Evolutionary conservation across 208 protist genomes (phyloP), one percentile per base, ranked within the genome.

Genomic region (Polymyxa betae): DNA sequence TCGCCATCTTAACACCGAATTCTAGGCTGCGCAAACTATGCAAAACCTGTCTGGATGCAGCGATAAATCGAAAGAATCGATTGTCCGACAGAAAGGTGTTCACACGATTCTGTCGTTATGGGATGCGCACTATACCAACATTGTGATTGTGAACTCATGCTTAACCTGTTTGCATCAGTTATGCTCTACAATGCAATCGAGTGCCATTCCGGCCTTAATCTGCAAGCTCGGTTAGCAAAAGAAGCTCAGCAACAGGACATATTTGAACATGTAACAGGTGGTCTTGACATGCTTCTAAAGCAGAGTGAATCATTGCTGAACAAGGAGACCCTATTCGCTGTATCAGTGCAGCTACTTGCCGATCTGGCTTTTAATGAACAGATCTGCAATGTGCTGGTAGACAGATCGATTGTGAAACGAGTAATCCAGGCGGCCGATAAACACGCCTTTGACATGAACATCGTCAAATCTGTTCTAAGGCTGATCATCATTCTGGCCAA

Each of bases 21-120:
- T 43, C 16, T 43, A 82, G 72, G 72, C 72, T 5, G 5, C 72
- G 12, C 72, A 82, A 43, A 82, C 72, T 16, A 12, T 82, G n/a
- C 72, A 82, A 43, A 82, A 82, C n/a, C 72, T 82, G n/a, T 82
- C 72, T 20, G 72, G 72, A 82, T 82, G 72, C n/a, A 35, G n/a
- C n/a, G 72, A 5, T 12, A 35, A 82, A n/a, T 20, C 10, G 16
- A 82, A 82, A 43, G 72, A 82, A 5, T 5, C 72, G n/a, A 82
- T 82, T 20, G 72, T 82, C 12, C n/a, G 40, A 20, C 72, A 82
- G 72, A 35, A 43, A 35, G 72, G 72, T 5, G 72, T 82, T 35
- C 72, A 82, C 5, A 35, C 35, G n/a, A 45, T 35, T 5, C n/a
- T 82, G 5, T 82, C 72, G 5, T 35, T 82, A 40, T 82, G 72